Evolutionary conservation across 257 asterid genomes (phyloP).

Genomic region (Penstemon newberryi): DNA sequence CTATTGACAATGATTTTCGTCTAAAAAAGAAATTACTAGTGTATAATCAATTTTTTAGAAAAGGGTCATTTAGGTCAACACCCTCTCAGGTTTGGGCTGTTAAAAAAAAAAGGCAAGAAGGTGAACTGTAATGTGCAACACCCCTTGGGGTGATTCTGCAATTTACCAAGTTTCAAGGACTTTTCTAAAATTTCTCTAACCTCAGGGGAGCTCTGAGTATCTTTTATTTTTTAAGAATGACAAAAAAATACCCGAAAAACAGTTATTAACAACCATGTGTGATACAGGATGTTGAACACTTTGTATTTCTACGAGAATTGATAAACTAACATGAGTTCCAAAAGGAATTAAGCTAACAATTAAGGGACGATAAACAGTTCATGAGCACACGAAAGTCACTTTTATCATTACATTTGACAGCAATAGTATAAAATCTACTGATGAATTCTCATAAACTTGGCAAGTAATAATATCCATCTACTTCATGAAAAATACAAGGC

Average conservation of each 20-base stretch:
- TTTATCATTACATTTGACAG: slow-evolving; percentile 3
- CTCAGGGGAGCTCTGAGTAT: neutral
- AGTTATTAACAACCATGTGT: neutral
- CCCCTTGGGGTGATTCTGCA: too few relatives aligned
- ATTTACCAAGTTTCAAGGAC: too few relatives aligned
- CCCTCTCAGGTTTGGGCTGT: neutral
- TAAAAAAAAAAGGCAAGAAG: too few relatives aligned
- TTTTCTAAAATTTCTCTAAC: neutral
- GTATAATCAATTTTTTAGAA: neutral
- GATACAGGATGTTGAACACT: neutral
- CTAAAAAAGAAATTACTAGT: neutral
- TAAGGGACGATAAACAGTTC: neutral
- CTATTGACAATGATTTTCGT: neutral
- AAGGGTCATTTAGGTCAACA: neutral
- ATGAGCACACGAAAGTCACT: neutral
- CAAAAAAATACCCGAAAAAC: neutral
- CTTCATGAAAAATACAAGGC: slow-evolving; percentile 1
- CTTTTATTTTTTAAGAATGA: neutral
- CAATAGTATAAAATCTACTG: neutral
- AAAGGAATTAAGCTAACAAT: neutral
- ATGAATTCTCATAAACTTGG: slow-evolving; percentile 16
- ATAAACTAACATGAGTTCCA: neutral
- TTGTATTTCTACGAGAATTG: neutral
- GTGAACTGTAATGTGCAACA: too few relatives aligned
- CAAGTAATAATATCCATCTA: neutral